These are phyloP conservation scores for Tetragonia tetragonoides DNA, from an alignment of 148 eudicot species.

Conservation along the genomic window DNA sequence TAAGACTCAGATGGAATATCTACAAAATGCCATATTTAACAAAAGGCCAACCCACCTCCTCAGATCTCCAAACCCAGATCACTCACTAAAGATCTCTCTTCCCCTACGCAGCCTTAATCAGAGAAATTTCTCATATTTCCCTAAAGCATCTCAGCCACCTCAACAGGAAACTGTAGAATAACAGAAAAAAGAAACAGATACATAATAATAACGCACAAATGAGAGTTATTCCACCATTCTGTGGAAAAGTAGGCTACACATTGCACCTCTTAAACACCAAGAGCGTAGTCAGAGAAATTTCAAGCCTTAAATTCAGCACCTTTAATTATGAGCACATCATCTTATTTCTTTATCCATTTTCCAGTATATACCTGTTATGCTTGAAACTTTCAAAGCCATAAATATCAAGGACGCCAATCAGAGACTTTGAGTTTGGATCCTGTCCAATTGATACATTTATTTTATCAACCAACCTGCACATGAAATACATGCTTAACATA, in stretches of 20 bases:
- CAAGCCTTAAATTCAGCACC: neutral
- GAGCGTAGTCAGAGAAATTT: neutral
- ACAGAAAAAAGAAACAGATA: neutral
- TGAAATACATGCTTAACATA: constrained; percentile 16
- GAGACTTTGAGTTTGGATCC: constrained; percentile 73
- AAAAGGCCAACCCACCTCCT: neutral
- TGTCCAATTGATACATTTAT: constrained; percentile 94
- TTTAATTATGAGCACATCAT: neutral
- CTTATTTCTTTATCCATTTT: neutral
- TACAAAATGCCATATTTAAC: neutral
- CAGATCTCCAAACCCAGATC: neutral
- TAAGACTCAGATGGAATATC: neutral
- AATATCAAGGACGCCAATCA: constrained; percentile 95
- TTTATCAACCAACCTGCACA: constrained; percentile 92
- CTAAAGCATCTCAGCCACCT: neutral
- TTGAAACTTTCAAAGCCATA: constrained; percentile 99
- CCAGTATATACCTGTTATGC: constrained; percentile 65
- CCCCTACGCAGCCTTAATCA: neutral
- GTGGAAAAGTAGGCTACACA: neutral
- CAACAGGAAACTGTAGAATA: neutral
- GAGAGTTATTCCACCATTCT: neutral
- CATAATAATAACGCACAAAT: neutral
- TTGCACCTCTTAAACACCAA: neutral
- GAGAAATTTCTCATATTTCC: neutral
- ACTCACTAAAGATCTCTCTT: neutral